Percentiles rank a stretch among this genome's conserved stretches.
Evolutionary conservation across 1,139 yeast genomes (phyloP).

Genomic region (Williopsis jadinii): DNA sequence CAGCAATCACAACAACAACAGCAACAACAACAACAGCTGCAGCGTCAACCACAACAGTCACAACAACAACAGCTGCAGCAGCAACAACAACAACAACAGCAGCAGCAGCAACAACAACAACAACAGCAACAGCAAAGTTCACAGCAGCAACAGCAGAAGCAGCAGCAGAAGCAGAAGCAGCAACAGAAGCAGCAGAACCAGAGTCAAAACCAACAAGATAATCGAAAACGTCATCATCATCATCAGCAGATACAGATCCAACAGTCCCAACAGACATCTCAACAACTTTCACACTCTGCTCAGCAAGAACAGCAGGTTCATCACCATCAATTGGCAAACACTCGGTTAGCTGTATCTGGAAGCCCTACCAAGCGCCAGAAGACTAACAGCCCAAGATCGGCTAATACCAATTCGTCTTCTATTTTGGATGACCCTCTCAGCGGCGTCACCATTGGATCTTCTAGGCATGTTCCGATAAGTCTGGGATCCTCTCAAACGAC

Average conservation of each 20-base stretch:
- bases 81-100: conserved; percentile 1
- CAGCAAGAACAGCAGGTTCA: not conserved
- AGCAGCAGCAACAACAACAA: not conserved
- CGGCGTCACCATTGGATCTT: conserved; percentile 5
- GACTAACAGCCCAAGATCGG: conserved; percentile 1
- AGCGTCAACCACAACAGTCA: conserved; percentile 2
- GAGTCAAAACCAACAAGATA: not conserved
- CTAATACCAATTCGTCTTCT: conserved; percentile 7
- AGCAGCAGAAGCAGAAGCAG: not conserved
- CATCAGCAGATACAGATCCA: not conserved
- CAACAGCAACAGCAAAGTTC: not conserved
- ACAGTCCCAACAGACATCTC: not conserved
- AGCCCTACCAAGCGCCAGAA: conserved; percentile 7
- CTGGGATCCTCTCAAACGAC: conserved; percentile 1
- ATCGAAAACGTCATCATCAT: not conserved
- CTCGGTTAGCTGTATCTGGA: not conserved
- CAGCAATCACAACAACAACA: conserved; percentile 5
- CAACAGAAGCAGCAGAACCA: conserved; percentile 1
- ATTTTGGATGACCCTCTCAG: conserved; percentile 6
- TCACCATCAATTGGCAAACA: not conserved
- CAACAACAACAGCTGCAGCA: conserved; percentile 7
- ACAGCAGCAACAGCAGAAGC: not conserved
- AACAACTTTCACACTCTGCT: not conserved
- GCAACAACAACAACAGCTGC: conserved; percentile 4
- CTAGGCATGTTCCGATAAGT: conserved; percentile 12